A percentile compares a stretch with the other conserved stretches of the same genome.
phyloP scores from a whole-genome alignment of 768 basidiomycete genomes.

The Pisolithus tinctorius region DNA sequence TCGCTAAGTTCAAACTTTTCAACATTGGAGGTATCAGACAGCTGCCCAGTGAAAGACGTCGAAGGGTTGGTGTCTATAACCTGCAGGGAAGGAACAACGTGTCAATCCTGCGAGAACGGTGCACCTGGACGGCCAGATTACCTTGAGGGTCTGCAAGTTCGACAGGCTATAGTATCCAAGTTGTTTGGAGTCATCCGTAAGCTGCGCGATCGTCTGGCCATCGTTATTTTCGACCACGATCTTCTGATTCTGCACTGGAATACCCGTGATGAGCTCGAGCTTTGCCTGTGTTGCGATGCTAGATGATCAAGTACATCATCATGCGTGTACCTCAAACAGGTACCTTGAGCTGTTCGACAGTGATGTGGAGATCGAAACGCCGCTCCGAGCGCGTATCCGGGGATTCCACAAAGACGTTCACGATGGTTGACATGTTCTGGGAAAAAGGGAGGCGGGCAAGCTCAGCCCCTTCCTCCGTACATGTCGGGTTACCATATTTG shows the following conservation, averaged over 20 bases:
- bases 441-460: not conserved
- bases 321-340: not conserved
- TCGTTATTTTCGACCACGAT: constrained; percentile 60
- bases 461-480: too few species aligned
- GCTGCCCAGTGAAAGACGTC: constrained; percentile 71
- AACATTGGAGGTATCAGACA: constrained; percentile 77
- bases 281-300: constrained; percentile 44
- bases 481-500: too few species aligned
- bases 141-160: constrained; percentile 79
- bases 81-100: constrained; percentile 28
- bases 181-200: constrained; percentile 61
- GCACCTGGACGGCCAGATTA: constrained; percentile 26
- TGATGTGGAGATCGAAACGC: constrained; percentile 67
- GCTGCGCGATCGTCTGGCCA: constrained; percentile 39
- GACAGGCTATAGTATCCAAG: constrained; percentile 70
- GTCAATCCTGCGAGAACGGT: not conserved
- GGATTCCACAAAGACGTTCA: constrained; percentile 76
- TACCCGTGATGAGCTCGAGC: constrained; percentile 88
- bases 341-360: constrained; percentile 81
- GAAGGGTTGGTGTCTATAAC: constrained; percentile 74
- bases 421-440: constrained; percentile 33
- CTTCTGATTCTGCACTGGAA: constrained; percentile 64
- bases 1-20: constrained; percentile 89
- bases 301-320: not conserved
- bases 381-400: constrained; percentile 90